Percentiles rank a stretch among this genome's conserved stretches.
phyloP scores from a whole-genome alignment of 2,329 filamentous ascomycete genomes.

The Ophiosphaerella korrae region DNA sequence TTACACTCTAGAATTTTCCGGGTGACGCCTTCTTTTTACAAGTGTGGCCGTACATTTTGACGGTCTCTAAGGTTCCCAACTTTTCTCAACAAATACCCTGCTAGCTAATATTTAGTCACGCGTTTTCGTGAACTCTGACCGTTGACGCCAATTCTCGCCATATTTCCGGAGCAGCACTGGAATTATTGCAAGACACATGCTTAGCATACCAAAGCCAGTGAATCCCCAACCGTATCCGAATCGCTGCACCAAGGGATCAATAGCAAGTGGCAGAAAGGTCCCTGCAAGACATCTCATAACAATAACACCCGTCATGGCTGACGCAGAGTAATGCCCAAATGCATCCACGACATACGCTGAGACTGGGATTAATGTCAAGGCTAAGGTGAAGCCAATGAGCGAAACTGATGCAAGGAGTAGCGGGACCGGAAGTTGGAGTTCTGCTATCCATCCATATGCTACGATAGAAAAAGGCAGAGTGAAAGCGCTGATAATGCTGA shows the following conservation, averaged over 20 bases:
- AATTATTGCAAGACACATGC: constrained; percentile 56
- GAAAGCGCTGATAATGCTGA: constrained; percentile 56
- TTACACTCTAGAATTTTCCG: too few relatives aligned
- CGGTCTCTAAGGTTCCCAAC: too few relatives aligned
- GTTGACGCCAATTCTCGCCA: constrained; percentile 59
- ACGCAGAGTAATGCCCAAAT: constrained; percentile 61
- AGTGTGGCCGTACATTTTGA: too few relatives aligned
- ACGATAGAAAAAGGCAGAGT: constrained; percentile 53
- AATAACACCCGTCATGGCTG: constrained; percentile 62
- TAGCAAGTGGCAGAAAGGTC: constrained; percentile 61
- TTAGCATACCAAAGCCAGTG: constrained; percentile 51
- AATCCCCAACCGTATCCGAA: constrained; percentile 62
- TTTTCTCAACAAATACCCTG: background rate
- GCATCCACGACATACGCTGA: constrained; percentile 64
- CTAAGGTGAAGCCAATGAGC: constrained; percentile 54
- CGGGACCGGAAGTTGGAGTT: constrained; percentile 51
- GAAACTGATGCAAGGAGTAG: constrained; percentile 53
- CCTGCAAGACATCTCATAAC: constrained; percentile 61
- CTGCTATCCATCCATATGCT: constrained; percentile 59
- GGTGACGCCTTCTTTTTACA: too few relatives aligned
- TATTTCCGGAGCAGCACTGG: constrained; percentile 58
- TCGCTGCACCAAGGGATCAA: constrained; percentile 53
- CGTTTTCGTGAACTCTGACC: constrained; percentile 55
- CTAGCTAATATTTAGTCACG: background rate
- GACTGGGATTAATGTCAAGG: constrained; percentile 57